Conservation (phyloP, 2,329 filamentous ascomycete species). For the Pleurostoma richardsiae region DNA sequence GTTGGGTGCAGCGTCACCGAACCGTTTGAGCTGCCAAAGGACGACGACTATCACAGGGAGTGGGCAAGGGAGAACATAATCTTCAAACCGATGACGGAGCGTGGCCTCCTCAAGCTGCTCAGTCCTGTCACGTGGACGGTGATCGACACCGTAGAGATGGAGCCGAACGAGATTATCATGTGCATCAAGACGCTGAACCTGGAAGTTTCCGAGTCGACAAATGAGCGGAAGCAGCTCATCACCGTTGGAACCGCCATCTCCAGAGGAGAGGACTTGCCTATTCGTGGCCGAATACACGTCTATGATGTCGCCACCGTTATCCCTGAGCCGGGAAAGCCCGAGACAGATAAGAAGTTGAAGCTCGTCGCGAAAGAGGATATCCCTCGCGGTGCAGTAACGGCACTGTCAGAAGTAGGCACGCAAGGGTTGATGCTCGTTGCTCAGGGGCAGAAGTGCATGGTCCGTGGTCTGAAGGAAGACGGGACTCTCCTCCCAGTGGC, state of each 20-base stretch:
- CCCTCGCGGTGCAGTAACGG: conserved; percentile 84
- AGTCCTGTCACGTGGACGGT: conserved; percentile 72
- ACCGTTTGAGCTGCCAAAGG: conserved; percentile 78
- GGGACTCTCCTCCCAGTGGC: conserved; percentile 88
- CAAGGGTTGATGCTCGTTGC: conserved; percentile 86
- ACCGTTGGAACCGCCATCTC: conserved; percentile 79
- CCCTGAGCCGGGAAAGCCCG: conserved; percentile 77
- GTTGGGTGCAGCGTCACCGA: conserved; percentile 63
- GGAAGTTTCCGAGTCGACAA: conserved; percentile 86
- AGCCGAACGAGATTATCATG: conserved; percentile 71
- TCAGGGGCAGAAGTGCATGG: conserved; percentile 96
- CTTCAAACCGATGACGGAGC: conserved; percentile 64
- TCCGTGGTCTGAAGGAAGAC: conserved; percentile 92
- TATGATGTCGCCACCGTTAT: conserved; percentile 91
- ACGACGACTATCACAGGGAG: conserved; percentile 78
- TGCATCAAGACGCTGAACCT: conserved; percentile 79
- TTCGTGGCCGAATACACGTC: conserved; percentile 80
- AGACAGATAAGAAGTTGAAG: conserved; percentile 82
- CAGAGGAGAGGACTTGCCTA: conserved; percentile 86
- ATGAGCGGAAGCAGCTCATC: conserved; percentile 77
- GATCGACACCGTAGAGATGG: conserved; percentile 71
- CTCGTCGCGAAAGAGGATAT: conserved; percentile 86
- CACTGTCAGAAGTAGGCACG: conserved; percentile 75
- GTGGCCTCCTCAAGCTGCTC: conserved; percentile 71
- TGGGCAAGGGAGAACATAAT: conserved; percentile 67